These are phyloP conservation scores for Neurospora sp. DNA, from an alignment of 2,329 filamentous ascomycete genomes.

Conservation along the genomic window DNA sequence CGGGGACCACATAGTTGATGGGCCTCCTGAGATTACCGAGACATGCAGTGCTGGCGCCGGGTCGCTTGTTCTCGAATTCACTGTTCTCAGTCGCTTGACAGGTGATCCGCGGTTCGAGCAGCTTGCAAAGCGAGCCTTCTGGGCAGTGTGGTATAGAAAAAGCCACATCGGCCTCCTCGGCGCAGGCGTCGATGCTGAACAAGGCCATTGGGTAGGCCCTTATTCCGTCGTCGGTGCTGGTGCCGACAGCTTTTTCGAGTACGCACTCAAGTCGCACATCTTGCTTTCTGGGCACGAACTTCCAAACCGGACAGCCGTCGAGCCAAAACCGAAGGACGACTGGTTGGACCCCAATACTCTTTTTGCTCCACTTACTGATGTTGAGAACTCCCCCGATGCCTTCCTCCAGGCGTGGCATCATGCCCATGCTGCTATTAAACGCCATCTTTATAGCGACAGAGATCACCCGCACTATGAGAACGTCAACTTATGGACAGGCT, in stretches of 20 bases:
- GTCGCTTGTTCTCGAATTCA: constrained; percentile 87
- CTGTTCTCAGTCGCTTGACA: constrained; percentile 77
- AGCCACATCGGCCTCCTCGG: constrained; percentile 83
- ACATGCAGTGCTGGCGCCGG: constrained; percentile 97
- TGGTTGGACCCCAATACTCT: constrained; percentile 57
- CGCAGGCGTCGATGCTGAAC: constrained; percentile 80
- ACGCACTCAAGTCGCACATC: constrained; percentile 89
- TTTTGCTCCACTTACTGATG: constrained; percentile 48
- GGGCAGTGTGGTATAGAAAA: constrained; percentile 87
- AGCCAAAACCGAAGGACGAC: constrained; percentile 24
- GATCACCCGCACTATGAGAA: constrained; percentile 91
- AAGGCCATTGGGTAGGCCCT: constrained; percentile 76
- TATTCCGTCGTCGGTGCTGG: constrained; percentile 94
- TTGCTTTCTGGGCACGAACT: constrained; percentile 66
- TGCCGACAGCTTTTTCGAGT: constrained; percentile 97
- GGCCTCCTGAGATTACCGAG: constrained; percentile 69
- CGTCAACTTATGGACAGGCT: constrained; percentile 78
- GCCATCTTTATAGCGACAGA: constrained; percentile 75
- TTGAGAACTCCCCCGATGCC: constrained; percentile 61
- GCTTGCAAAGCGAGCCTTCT: constrained; percentile 84
- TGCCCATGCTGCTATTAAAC: constrained; percentile 77
- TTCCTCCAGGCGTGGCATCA: constrained; percentile 79
- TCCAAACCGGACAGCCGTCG: constrained; percentile 40
- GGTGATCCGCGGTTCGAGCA: constrained; percentile 83
- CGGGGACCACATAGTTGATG: constrained; percentile 25